These are phyloP conservation scores for Naganishia vishniacii DNA, from an alignment of 768 basidiomycete genomes.

Conservation along the genomic window DNA sequence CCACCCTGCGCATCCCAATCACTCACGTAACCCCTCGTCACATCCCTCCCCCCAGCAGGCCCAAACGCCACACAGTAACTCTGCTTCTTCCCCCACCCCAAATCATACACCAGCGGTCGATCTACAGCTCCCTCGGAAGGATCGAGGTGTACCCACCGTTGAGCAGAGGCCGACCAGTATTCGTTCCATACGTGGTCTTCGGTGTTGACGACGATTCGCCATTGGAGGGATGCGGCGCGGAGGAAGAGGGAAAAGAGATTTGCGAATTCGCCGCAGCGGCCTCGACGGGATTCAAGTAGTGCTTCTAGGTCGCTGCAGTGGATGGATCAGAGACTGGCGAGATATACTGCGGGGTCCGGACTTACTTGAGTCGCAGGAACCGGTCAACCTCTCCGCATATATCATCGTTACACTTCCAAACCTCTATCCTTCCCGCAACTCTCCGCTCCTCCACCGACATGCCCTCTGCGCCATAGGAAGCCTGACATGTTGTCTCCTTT, in stretches of 20 bases:
- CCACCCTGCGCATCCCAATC: constrained; percentile 32
- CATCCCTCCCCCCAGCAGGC: constrained; percentile 36
- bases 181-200: constrained; percentile 53
- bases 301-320: constrained; percentile 35
- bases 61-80: constrained; percentile 47
- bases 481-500: constrained; percentile 31
- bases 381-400: constrained; percentile 37
- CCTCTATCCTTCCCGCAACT: constrained; percentile 49
- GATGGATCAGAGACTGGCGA: not conserved
- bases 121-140: constrained; percentile 49
- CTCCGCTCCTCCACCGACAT: constrained; percentile 40
- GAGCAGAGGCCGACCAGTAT: constrained; percentile 40
- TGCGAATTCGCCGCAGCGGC: constrained; percentile 51
- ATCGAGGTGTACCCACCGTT: constrained; percentile 52
- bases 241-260: constrained; percentile 51
- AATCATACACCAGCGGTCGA: constrained; percentile 49
- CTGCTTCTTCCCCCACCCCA: constrained; percentile 52
- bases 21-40: constrained; percentile 42
- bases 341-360: constrained; percentile 13
- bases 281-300: constrained; percentile 46
- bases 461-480: constrained; percentile 23
- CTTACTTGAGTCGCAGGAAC: constrained; percentile 49
- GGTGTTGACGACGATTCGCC: constrained; percentile 48
- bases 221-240: constrained; percentile 45
- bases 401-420: constrained; percentile 43